Evolutionary conservation across 1,284 basidiomycete genomes (phyloP).

Genomic region (Malassezia japonica): DNA sequence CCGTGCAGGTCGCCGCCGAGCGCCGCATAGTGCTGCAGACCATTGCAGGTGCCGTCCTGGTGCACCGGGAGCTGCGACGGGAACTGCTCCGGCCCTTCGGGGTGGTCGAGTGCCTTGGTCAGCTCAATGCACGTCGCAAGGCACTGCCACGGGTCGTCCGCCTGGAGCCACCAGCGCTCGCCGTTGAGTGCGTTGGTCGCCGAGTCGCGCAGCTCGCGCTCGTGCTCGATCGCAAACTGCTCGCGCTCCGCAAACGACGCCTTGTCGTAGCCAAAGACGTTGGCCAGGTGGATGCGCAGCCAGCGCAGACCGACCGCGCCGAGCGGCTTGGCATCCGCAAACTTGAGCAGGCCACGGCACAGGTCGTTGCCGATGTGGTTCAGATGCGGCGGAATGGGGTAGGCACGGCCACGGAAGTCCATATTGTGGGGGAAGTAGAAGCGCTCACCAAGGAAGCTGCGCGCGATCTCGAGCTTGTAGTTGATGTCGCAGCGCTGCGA

Average conservation of each 20-base stretch:
- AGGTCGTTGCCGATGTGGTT: constrained; percentile 95
- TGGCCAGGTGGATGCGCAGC: constrained; percentile 88
- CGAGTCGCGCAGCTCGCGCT: constrained; percentile 72
- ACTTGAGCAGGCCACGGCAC: constrained; percentile 75
- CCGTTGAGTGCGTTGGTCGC: constrained; percentile 56
- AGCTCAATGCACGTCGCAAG: constrained; percentile 86
- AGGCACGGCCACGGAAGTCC: constrained; percentile 94
- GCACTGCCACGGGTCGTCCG: constrained; percentile 96
- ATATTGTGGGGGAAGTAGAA: constrained; percentile 95
- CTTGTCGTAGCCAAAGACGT: constrained; percentile 90
- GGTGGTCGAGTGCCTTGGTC: constrained; percentile 56
- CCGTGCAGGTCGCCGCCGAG: constrained; percentile 84
- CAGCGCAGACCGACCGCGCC: constrained; percentile 69
- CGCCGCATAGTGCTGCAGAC: constrained; percentile 95
- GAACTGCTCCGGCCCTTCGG: constrained; percentile 63
- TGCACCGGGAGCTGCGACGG: constrained; percentile 77
- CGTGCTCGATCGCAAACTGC: constrained; percentile 63
- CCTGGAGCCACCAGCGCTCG: constrained; percentile 60
- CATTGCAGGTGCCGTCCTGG: constrained; percentile 98
- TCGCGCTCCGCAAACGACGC: constrained; percentile 84
- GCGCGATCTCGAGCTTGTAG: constrained; percentile 94
- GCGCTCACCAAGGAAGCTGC: constrained; percentile 72
- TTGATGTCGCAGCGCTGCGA: constrained; percentile 85
- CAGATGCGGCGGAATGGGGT: constrained; percentile 90
- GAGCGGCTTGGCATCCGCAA: constrained; percentile 70